phyloP scores from a whole-genome alignment of 2,329 filamentous ascomycete genomes.

The Pseudogymnoascus sp. region DNA sequence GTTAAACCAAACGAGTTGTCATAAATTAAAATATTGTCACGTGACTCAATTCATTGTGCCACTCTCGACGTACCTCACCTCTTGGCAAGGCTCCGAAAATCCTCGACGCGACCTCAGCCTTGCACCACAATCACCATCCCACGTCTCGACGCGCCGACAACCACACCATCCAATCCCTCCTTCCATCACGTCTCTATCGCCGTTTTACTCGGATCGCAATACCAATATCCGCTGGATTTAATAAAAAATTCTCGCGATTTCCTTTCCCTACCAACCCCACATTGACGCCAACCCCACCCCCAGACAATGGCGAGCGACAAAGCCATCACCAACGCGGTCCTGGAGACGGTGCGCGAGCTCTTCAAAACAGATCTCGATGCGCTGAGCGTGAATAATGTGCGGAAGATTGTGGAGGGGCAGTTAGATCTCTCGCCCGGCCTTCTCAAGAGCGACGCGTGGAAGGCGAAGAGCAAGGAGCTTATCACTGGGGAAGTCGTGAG shows the following conservation, averaged over 20 bases:
- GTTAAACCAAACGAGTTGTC: background rate
- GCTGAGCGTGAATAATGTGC: slow-evolving; percentile 51
- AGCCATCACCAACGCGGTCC: slow-evolving; percentile 40
- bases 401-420: slow-evolving; percentile 44
- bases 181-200: background rate
- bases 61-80: background rate
- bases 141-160: background rate
- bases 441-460: slow-evolving; percentile 46
- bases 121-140: slow-evolving; percentile 3
- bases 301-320: slow-evolving; percentile 25
- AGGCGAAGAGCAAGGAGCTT: slow-evolving; percentile 49
- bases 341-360: slow-evolving; percentile 40
- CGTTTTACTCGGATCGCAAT: background rate
- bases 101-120: slow-evolving; percentile 7
- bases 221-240: background rate
- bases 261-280: background rate
- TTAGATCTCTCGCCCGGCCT: slow-evolving; percentile 45
- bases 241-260: background rate
- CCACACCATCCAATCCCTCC: background rate
- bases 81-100: slow-evolving; percentile 7
- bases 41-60: background rate
- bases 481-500: slow-evolving; percentile 50
- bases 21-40: background rate
- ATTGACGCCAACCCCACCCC: slow-evolving; percentile 27
- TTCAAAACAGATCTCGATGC: slow-evolving; percentile 37